Evolutionary conservation across 495 filamentous ascomycete genomes (phyloP).

Genomic region (Melanomma pulvis-pyrius): DNA sequence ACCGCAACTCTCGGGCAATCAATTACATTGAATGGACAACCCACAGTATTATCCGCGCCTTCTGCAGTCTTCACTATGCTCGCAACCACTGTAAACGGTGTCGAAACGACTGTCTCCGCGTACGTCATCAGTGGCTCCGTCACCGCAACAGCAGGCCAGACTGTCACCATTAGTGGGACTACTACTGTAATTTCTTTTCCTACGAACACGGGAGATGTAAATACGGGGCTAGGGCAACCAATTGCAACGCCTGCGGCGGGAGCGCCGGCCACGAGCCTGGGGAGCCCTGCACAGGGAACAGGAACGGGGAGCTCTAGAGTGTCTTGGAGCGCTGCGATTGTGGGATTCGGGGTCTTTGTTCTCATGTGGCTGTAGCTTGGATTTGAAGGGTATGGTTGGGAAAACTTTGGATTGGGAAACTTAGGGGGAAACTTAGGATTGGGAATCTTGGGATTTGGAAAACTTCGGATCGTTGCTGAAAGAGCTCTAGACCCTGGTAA

Average conservation of each 20-base stretch:
- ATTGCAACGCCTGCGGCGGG: background rate
- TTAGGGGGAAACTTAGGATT: too few species aligned
- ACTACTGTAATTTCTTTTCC: conserved; percentile 16
- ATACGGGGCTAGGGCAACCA: background rate
- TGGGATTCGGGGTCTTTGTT: background rate
- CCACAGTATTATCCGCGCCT: conserved; percentile 11
- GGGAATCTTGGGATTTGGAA: too few species aligned
- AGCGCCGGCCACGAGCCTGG: background rate
- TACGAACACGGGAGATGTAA: background rate
- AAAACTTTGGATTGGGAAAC: too few species aligned
- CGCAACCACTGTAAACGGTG: conserved; percentile 14
- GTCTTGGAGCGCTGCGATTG: background rate
- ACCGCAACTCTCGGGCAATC: conserved; percentile 25
- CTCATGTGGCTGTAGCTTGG: background rate
- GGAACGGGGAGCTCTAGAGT: background rate
- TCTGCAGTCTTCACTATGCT: conserved; percentile 16
- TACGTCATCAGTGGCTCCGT: conserved; percentile 17
- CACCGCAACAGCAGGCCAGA: conserved; percentile 19
- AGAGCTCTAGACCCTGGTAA: too few species aligned
- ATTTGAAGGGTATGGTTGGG: too few species aligned
- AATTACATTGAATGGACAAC: conserved; percentile 8
- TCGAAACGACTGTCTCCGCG: conserved; percentile 2
- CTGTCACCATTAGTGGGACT: conserved; percentile 11
- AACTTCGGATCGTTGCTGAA: too few species aligned
- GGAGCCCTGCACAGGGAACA: background rate